Conservation (phyloP, 1,284 basidiomycete species). For the Pyrrhoderma lamaoense region DNA sequence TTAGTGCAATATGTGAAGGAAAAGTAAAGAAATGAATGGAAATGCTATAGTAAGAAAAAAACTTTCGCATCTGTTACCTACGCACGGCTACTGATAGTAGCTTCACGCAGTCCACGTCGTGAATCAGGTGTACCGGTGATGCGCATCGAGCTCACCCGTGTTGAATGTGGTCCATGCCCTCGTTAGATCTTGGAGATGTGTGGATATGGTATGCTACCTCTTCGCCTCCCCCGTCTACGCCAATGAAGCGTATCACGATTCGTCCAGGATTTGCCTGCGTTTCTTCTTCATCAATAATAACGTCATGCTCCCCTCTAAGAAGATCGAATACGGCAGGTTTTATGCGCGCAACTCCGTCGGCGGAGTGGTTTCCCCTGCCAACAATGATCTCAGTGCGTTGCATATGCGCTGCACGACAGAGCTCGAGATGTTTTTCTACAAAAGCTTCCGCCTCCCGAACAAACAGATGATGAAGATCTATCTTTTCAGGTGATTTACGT, state of each 20-base stretch:
- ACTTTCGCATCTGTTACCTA: too few relatives aligned
- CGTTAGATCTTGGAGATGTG: background rate
- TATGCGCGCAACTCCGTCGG: slow-evolving; percentile 12
- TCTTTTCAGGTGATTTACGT: slow-evolving; percentile 3
- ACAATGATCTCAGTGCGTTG: slow-evolving; percentile 7
- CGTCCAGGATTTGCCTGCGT: slow-evolving; percentile 8
- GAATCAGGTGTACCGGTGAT: slow-evolving; percentile 1
- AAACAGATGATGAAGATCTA: slow-evolving; percentile 14
- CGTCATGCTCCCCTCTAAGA: slow-evolving; percentile 2
- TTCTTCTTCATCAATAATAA: slow-evolving; percentile 3
- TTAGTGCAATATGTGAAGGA: too few relatives aligned
- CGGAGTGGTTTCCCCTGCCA: slow-evolving; percentile 16
- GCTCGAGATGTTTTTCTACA: slow-evolving; percentile 5
- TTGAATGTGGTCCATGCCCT: slow-evolving; percentile 9
- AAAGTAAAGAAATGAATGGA: too few relatives aligned
- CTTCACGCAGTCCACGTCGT: background rate
- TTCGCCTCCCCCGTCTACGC: background rate
- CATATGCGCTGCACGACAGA: slow-evolving; percentile 5
- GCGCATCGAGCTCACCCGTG: slow-evolving; percentile 4
- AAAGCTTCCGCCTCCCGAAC: slow-evolving; percentile 11
- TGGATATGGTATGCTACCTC: background rate
- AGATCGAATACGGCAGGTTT: slow-evolving; percentile 12
- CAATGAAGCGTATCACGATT: slow-evolving; percentile 9
- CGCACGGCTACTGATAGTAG: background rate
- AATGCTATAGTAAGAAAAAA: too few relatives aligned